A percentile compares a stretch with the other conserved stretches of the same genome.
These are phyloP conservation scores for Ophiostoma perfectum DNA, from an alignment of 2,329 filamentous ascomycete genomes.

Conservation along the genomic window DNA sequence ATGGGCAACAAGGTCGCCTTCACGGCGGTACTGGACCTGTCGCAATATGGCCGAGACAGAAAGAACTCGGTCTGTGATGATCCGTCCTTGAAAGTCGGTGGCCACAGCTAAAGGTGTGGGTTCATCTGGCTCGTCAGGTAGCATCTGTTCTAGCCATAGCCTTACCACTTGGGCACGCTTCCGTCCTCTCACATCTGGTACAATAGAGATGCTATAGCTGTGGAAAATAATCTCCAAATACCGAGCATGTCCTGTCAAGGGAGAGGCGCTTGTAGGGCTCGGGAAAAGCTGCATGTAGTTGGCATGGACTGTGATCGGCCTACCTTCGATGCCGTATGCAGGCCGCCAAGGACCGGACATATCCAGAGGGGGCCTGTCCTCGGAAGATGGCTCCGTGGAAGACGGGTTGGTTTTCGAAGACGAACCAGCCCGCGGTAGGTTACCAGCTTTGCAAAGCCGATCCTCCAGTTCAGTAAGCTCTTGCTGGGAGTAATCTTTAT, in stretches of 20 bases:
- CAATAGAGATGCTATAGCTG: neutral
- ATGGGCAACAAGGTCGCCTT: neutral
- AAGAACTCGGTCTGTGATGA: conserved; percentile 1
- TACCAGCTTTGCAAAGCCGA: neutral
- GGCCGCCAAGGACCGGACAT: neutral
- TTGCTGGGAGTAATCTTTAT: neutral
- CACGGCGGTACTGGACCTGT: neutral
- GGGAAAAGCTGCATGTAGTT: conserved; percentile 7
- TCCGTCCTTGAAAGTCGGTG: neutral
- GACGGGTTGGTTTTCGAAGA: too few species aligned
- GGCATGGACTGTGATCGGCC: neutral
- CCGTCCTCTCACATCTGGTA: neutral
- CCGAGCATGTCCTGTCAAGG: neutral
- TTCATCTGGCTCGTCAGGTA: neutral
- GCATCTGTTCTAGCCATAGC: neutral
- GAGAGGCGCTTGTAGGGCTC: neutral
- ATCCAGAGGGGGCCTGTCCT: neutral
- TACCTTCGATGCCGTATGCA: neutral
- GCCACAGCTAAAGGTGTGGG: neutral
- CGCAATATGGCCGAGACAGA: neutral
- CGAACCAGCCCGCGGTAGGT: neutral
- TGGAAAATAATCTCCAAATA: neutral
- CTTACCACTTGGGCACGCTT: neutral
- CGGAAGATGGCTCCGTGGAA: neutral
- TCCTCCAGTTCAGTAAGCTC: neutral